These are phyloP conservation scores for Dioscorea alata DNA, from an alignment of 106 monocot genomes.

Conservation along the genomic window DNA sequence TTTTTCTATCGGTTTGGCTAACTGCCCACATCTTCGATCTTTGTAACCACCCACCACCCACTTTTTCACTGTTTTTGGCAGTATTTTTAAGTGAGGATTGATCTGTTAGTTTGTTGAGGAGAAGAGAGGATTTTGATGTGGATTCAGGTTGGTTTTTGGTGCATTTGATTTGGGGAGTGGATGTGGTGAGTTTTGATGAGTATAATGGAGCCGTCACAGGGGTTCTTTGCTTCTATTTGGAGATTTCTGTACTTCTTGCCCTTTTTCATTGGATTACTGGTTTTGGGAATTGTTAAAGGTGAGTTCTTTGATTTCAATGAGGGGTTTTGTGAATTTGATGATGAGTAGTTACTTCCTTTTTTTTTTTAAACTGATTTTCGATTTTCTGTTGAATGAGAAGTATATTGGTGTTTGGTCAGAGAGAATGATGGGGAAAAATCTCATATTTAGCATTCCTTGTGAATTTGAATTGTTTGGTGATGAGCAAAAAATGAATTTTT, in stretches of 20 bases:
- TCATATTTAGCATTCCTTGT: not conserved
- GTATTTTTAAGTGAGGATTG: not conserved
- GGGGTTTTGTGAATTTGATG: not conserved
- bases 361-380: not conserved
- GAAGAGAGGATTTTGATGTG: not conserved
- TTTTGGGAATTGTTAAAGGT: slow-evolving; percentile 75
- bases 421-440: not conserved
- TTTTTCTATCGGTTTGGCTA: not conserved
- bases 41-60: not conserved
- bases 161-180: slow-evolving; percentile 3
- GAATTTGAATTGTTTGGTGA: too few relatives aligned
- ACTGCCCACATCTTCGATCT: not conserved
- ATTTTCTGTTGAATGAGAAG: not conserved
- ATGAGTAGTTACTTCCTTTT: not conserved
- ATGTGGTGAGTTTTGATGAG: not conserved
- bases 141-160: not conserved
- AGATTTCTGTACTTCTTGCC: slow-evolving; percentile 66
- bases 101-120: not conserved
- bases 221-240: slow-evolving; percentile 54
- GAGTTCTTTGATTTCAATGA: not conserved
- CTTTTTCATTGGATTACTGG: slow-evolving; percentile 54
- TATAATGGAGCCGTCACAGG: slow-evolving; percentile 55
- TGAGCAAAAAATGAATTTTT: too few relatives aligned
- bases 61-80: not conserved
- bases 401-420: not conserved